phyloP scores from a whole-genome alignment of 2,329 filamentous ascomycete species.

The Cadophora malorum region DNA sequence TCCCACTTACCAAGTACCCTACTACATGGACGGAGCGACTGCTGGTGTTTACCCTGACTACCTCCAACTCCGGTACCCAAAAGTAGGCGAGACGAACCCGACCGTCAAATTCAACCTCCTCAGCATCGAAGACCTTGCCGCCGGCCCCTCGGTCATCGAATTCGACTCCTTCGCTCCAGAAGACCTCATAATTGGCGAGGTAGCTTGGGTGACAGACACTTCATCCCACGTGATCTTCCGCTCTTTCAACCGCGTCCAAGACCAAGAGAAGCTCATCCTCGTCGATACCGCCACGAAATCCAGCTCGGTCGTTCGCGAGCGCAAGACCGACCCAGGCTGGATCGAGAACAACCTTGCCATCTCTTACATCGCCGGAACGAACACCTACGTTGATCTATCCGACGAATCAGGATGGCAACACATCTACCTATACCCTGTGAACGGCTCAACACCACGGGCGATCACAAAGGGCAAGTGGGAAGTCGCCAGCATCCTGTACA shows the following conservation, averaged over 20 bases:
- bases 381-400: slow-evolving; percentile 67
- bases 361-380: slow-evolving; percentile 55
- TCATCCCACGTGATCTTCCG: slow-evolving; percentile 69
- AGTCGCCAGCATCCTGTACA: slow-evolving; percentile 62
- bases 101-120: slow-evolving; percentile 67
- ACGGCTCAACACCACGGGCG: slow-evolving; percentile 59
- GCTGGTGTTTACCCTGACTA: slow-evolving; percentile 68
- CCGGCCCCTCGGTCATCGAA: slow-evolving; percentile 53
- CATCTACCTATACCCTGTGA: slow-evolving; percentile 67
- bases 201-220: slow-evolving; percentile 67
- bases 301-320: slow-evolving; percentile 56
- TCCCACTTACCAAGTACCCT: slow-evolving; percentile 68
- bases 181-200: slow-evolving; percentile 70
- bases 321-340: slow-evolving; percentile 56
- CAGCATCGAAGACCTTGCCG: slow-evolving; percentile 52
- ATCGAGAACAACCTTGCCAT: slow-evolving; percentile 63
- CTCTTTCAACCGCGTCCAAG: slow-evolving; percentile 72
- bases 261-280: slow-evolving; percentile 65
- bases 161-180: slow-evolving; percentile 64
- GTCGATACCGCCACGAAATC: slow-evolving; percentile 58
- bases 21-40: slow-evolving; percentile 66
- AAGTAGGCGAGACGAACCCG: slow-evolving; percentile 72
- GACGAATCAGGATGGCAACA: slow-evolving; percentile 71
- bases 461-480: slow-evolving; percentile 69
- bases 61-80: slow-evolving; percentile 70